Conservation (phyloP, 2,329 filamentous ascomycete genomes). For the Ophiosphaerella herpotricha region DNA sequence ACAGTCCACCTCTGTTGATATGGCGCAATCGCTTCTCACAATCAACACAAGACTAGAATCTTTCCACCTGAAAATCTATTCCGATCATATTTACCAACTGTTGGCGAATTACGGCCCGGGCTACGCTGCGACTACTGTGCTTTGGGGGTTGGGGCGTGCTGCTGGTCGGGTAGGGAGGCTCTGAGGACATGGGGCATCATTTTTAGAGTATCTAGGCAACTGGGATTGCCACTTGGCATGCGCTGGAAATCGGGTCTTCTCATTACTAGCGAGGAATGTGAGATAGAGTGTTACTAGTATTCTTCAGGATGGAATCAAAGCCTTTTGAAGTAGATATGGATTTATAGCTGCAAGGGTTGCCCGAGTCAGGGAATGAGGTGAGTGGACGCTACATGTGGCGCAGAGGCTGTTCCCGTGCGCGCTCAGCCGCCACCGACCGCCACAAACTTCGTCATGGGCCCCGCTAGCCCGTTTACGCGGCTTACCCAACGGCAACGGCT, state of each 20-base stretch:
- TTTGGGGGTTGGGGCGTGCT: background rate
- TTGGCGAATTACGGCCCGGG: background rate
- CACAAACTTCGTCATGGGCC: constrained; percentile 19
- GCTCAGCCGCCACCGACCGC: constrained; percentile 9
- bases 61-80: too few species aligned
- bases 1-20: too few species aligned
- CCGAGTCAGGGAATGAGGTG: too few species aligned
- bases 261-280: background rate
- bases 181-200: background rate
- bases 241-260: background rate
- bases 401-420: background rate
- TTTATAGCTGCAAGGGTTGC: background rate
- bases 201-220: background rate
- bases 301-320: background rate
- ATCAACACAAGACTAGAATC: too few species aligned
- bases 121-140: background rate
- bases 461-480: constrained; percentile 7
- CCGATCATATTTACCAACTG: too few species aligned
- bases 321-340: background rate
- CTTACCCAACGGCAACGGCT: constrained; percentile 18
- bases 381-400: background rate
- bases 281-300: too few species aligned
- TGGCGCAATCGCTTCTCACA: too few species aligned
- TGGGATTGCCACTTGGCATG: background rate
- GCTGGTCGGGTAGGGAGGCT: background rate